phyloP scores from a whole-genome alignment of 805 yeast species.

The Candida odintsovae region DNA sequence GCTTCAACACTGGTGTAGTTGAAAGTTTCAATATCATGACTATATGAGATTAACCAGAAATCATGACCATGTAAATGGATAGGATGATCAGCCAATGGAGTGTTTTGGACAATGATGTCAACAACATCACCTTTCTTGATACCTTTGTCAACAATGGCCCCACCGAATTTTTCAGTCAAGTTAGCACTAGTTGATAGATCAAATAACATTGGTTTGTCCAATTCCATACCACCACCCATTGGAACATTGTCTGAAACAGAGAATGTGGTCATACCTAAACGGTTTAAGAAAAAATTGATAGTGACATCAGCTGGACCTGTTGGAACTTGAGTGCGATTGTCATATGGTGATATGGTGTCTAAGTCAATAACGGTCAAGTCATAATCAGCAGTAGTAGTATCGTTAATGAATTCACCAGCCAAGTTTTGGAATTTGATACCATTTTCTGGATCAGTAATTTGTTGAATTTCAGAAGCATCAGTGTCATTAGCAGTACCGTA shows the following conservation, averaged over 20 bases:
- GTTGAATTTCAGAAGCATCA: constrained; percentile 23
- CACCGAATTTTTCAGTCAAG: constrained; percentile 54
- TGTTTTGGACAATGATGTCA: constrained; percentile 71
- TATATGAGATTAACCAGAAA: constrained; percentile 49
- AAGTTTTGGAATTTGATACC: constrained; percentile 40
- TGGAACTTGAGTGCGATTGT: constrained; percentile 60
- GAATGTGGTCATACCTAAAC: constrained; percentile 41
- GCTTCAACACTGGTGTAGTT: constrained; percentile 23
- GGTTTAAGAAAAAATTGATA: constrained; percentile 35
- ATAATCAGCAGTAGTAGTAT: constrained; percentile 52
- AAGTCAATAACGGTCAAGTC: constrained; percentile 23
- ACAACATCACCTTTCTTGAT: constrained; percentile 57
- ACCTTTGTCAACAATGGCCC: constrained; percentile 57
- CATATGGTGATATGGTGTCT: constrained; percentile 63
- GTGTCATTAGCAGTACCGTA: constrained; percentile 36
- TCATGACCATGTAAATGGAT: constrained; percentile 75
- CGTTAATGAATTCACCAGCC: constrained; percentile 48
- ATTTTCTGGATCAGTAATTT: constrained; percentile 25
- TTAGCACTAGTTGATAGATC: constrained; percentile 42
- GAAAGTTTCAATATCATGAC: constrained; percentile 34
- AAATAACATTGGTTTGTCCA: constrained; percentile 24
- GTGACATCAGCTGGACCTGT: constrained; percentile 69
- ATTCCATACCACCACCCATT: constrained; percentile 23
- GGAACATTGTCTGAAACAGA: constrained; percentile 20
- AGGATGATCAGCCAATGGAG: constrained; percentile 74